These are phyloP conservation scores for Phytophthora palmivora DNA, from an alignment of 352 stramenopile genomes.

Conservation along the genomic window DNA sequence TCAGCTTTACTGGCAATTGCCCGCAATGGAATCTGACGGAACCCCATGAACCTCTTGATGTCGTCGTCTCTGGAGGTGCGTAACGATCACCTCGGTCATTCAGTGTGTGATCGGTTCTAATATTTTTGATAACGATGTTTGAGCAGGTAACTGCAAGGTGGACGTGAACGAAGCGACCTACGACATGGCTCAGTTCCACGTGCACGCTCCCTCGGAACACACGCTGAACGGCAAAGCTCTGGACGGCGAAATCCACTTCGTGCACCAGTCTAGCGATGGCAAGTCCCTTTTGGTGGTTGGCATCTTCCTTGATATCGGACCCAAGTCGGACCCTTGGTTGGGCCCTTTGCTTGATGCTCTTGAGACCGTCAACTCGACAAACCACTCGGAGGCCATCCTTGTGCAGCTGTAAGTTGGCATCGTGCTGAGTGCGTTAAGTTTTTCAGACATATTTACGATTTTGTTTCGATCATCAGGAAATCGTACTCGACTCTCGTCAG, in stretches of 20 bases:
- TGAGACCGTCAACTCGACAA: conserved; percentile 37
- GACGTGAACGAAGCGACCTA: conserved; percentile 14
- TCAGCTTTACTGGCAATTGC: conserved; percentile 44
- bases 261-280: conserved; percentile 50
- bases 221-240: conserved; percentile 56
- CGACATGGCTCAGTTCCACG: conserved; percentile 50
- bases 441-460: conserved; percentile 10
- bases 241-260: conserved; percentile 67
- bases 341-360: conserved; percentile 42
- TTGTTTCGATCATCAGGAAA: conserved; percentile 24
- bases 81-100: background rate
- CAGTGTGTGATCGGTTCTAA: conserved; percentile 4
- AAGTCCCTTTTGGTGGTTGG: conserved; percentile 50
- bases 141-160: conserved; percentile 24
- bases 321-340: conserved; percentile 39
- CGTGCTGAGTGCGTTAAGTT: background rate
- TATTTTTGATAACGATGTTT: conserved; percentile 3
- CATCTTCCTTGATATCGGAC: conserved; percentile 34
- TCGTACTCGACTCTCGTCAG: conserved; percentile 42
- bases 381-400: conserved; percentile 8
- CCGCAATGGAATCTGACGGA: conserved; percentile 40
- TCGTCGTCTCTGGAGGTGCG: conserved; percentile 32
- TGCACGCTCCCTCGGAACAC: conserved; percentile 68
- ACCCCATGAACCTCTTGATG: conserved; percentile 36
- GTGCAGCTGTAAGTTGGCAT: conserved; percentile 41